Conservation (phyloP, 441 rosid genomes). For the Syzygium malaccense region DNA sequence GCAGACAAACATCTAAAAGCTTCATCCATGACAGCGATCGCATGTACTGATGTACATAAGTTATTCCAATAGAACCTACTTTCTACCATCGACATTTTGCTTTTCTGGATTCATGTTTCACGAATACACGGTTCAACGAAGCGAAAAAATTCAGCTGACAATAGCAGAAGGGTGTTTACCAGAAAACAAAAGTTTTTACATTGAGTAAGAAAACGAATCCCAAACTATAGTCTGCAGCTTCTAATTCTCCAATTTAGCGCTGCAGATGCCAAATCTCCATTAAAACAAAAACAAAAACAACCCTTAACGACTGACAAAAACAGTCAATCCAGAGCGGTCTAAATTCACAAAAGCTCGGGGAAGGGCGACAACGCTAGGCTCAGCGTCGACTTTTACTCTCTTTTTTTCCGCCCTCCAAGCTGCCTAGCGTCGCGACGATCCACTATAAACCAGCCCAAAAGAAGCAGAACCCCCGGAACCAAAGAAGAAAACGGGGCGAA, state of each 20-base stretch:
- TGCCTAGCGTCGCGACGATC: not conserved
- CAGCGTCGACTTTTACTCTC: not conserved
- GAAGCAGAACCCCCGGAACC: not conserved
- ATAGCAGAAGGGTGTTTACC: not conserved
- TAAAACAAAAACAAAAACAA: not conserved
- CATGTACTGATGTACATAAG: not conserved
- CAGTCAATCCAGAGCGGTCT: not conserved
- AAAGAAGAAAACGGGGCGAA: not conserved
- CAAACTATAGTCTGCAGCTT: not conserved
- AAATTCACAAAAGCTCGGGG: not conserved
- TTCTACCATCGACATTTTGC: not conserved
- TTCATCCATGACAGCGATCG: not conserved
- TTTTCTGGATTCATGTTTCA: not conserved
- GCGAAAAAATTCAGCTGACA: not conserved
- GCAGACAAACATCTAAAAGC: not conserved
- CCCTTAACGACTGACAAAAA: not conserved
- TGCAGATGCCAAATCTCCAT: not conserved
- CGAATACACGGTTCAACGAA: rapidly evolving
- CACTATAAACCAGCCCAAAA: not conserved
- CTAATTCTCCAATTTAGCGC: not conserved
- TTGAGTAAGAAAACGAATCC: not conserved
- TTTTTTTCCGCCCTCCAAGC: not conserved
- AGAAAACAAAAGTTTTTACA: not conserved
- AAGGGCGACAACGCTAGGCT: not conserved
- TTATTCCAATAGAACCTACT: not conserved